phyloP scores from a whole-genome alignment of 2,329 filamentous ascomycete species.

The Cercospora sojina region DNA sequence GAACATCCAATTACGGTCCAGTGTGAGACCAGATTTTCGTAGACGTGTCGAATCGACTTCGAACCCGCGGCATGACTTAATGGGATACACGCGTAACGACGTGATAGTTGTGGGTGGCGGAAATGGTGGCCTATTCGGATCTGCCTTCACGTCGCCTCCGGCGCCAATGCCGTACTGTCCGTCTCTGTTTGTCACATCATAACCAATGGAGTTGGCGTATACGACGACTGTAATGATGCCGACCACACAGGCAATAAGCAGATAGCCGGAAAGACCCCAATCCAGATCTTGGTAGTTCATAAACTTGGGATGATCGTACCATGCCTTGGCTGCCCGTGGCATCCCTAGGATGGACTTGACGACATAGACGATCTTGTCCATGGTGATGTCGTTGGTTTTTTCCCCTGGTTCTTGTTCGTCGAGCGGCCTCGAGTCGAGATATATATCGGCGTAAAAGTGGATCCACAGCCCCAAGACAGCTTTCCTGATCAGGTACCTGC shows the following conservation, averaged over 20 bases:
- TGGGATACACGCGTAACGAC: conserved; percentile 60
- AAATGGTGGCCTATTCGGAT: conserved; percentile 33
- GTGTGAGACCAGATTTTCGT: conserved; percentile 57
- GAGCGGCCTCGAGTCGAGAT: background rate
- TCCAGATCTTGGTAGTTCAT: conserved; percentile 4
- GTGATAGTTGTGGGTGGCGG: conserved; percentile 45
- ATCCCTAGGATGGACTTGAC: conserved; percentile 5
- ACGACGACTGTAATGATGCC: conserved; percentile 30
- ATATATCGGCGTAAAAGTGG: conserved; percentile 1
- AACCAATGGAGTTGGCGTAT: conserved; percentile 29
- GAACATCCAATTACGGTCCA: conserved; percentile 68
- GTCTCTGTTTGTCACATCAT: conserved; percentile 18
- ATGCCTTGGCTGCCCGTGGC: background rate
- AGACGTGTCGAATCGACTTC: conserved; percentile 54
- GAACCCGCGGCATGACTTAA: conserved; percentile 66
- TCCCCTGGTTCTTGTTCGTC: background rate
- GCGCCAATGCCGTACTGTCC: conserved; percentile 28
- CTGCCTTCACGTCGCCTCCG: conserved; percentile 25
- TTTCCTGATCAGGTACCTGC: background rate
- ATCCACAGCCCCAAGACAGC: background rate
- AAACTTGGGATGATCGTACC: conserved; percentile 4
- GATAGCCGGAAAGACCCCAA: conserved; percentile 21
- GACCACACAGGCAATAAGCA: conserved; percentile 30
- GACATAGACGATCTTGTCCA: background rate
- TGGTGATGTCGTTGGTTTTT: background rate